Conservation (phyloP, 208 protist species). For the Naegleria lovaniensis region DNA sequence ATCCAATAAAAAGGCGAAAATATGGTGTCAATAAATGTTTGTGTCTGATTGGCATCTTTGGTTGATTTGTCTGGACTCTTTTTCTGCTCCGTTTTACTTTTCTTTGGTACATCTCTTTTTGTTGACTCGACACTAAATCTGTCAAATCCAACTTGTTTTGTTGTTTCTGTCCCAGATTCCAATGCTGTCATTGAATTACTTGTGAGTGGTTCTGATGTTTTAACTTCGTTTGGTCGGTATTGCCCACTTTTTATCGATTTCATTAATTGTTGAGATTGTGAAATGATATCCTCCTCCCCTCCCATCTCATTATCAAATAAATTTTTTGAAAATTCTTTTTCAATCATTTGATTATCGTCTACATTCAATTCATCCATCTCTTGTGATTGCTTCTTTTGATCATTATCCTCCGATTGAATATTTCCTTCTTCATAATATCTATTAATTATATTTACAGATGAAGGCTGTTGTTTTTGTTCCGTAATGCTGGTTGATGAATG, state of each 20-base stretch:
- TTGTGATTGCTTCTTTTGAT: neutral
- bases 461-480: too few species aligned
- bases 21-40: neutral
- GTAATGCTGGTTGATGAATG: too few species aligned
- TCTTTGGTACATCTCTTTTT: neutral
- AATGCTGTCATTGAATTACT: neutral
- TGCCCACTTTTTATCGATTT: neutral
- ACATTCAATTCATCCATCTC: neutral
- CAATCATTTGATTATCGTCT: neutral
- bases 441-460: too few species aligned
- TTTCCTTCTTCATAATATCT: too few species aligned
- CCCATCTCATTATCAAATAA: neutral
- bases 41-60: neutral
- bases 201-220: neutral
- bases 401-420: neutral
- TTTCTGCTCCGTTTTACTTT: neutral
- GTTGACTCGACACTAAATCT: neutral
- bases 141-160: neutral
- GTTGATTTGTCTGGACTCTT: neutral
- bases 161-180: neutral
- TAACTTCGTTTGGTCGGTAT: neutral
- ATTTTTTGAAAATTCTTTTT: neutral
- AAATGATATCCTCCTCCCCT: neutral
- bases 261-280: neutral
- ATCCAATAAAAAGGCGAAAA: neutral